Base-by-base conservation (phyloP, 2,329 filamentous ascomycete species). In the Paraconiothyrium sp. region DNA sequence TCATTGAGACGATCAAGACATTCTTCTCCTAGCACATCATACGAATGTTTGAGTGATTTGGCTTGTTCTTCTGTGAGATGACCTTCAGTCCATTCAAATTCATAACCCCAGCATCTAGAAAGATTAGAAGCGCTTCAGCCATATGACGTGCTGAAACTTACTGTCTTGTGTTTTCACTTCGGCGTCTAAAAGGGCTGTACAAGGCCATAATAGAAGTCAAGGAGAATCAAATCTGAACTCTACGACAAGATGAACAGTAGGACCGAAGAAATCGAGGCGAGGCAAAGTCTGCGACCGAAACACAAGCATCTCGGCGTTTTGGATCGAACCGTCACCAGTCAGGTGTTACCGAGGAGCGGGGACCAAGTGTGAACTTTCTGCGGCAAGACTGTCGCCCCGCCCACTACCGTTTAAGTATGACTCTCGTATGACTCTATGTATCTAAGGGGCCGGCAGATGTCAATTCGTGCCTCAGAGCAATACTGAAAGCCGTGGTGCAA, bases 1-100 rank as follows among this genome's bases (percentile, higher is more conserved):
- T 84, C 79, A 69, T 92, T 88, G 20, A 94, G 76, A 7, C 84
- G 81, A 61, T 89, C 83, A 16, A 92, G 79, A 60, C 88, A 89
- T 61, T 91, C 84, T 66, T 91, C 87, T 35, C 84, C 90, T 1
- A 93, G 79, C 8, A 81, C 82, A 76, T 94, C 92, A 72, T 92
- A 94, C 1, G 86, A 85, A 60, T 86, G 84, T 54, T 88, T 89
- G 66, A 91, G 73, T 3, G 85, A 86, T 57, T 85, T 77, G 43
- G 89, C 79, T 69, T 92, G 81, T 58, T 89, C 84, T 7, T 82
- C 77, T 1, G 85, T 86, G 20, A 87, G 79, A 74, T 94, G 92
- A 3, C 88, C 77, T 6, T 84, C 75, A 0, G 90, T 91, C 84
- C 90, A 89, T 68, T 89, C 85, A 73, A 94, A 93, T 7, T 83